phyloP scores from a whole-genome alignment of 768 basidiomycete species.

The Krasilnikovozyma curviuscula region DNA sequence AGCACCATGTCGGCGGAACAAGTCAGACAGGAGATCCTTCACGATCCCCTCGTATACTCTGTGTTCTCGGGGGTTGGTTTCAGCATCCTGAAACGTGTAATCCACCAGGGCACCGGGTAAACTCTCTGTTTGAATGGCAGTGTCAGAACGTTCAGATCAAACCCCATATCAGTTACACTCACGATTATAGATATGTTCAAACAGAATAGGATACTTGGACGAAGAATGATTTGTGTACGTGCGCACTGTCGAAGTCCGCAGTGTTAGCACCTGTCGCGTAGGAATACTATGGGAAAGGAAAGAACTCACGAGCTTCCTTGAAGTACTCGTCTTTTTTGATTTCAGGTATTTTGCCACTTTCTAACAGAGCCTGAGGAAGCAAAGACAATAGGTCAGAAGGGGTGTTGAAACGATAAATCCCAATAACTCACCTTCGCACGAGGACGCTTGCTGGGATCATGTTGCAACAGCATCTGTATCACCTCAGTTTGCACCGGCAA shows the following conservation, averaged over 20 bases:
- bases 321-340: slow-evolving; percentile 13
- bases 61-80: slow-evolving; percentile 5
- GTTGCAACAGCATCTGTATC: slow-evolving; percentile 64
- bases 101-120: slow-evolving; percentile 9
- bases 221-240: slow-evolving; percentile 8
- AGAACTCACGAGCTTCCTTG: slow-evolving; percentile 6
- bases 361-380: background rate
- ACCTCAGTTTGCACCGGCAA: slow-evolving; percentile 43
- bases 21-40: slow-evolving; percentile 49
- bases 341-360: slow-evolving; percentile 6
- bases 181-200: slow-evolving; percentile 11
- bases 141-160: too few species aligned
- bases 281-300: background rate
- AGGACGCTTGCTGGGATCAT: slow-evolving; percentile 59
- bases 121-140: too few species aligned
- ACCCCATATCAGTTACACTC: too few species aligned
- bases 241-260: background rate
- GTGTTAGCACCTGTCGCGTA: too few species aligned
- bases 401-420: background rate
- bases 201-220: slow-evolving; percentile 5
- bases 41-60: slow-evolving; percentile 30
- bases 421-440: slow-evolving; percentile 2
- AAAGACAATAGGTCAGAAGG: background rate
- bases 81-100: slow-evolving; percentile 11
- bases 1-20: slow-evolving; percentile 78